Percentiles rank a stretch among this genome's conserved stretches.
Conservation (phyloP, 2,329 filamentous ascomycete genomes). For the Ramularia endophylla region DNA sequence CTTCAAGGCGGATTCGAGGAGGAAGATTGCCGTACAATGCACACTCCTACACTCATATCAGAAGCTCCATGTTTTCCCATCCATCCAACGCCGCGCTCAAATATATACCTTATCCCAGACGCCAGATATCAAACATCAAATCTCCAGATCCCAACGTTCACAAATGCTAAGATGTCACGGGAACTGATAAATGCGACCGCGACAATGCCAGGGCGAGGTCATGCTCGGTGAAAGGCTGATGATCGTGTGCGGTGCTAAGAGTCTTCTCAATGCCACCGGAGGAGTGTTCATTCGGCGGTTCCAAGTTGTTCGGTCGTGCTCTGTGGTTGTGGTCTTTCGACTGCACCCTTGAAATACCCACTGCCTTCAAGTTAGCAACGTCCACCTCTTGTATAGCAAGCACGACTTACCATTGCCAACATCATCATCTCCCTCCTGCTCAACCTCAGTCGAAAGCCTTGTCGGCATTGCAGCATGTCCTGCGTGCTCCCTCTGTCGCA, state of each 20-base stretch:
- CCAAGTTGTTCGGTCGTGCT: constrained; percentile 20
- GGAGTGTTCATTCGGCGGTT: not conserved
- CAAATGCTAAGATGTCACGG: constrained; percentile 14
- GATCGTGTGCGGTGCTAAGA: constrained; percentile 26
- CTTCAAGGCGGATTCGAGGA: too few species aligned
- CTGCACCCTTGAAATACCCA: constrained; percentile 31
- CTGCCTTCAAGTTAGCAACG: constrained; percentile 14
- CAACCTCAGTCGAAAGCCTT: constrained; percentile 31
- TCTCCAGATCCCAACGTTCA: too few species aligned
- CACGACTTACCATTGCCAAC: constrained; percentile 43
- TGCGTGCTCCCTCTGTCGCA: constrained; percentile 14
- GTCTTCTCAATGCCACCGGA: constrained; percentile 21
- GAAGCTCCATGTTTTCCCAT: too few species aligned
- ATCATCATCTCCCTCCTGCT: constrained; percentile 42
- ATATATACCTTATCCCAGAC: too few species aligned
- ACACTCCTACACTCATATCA: too few species aligned
- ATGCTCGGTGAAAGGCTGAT: constrained; percentile 39
- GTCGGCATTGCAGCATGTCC: constrained; percentile 20
- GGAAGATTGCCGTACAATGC: too few species aligned
- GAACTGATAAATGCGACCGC: constrained; percentile 34
- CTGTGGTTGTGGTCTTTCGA: constrained; percentile 22
- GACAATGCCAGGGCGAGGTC: constrained; percentile 41
- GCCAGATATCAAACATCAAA: too few species aligned
- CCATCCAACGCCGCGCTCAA: too few species aligned
- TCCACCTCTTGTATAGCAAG: too few species aligned